Conservation (phyloP, 108 stramenopile genomes). For the Aurantiochytrium sp. region DNA sequence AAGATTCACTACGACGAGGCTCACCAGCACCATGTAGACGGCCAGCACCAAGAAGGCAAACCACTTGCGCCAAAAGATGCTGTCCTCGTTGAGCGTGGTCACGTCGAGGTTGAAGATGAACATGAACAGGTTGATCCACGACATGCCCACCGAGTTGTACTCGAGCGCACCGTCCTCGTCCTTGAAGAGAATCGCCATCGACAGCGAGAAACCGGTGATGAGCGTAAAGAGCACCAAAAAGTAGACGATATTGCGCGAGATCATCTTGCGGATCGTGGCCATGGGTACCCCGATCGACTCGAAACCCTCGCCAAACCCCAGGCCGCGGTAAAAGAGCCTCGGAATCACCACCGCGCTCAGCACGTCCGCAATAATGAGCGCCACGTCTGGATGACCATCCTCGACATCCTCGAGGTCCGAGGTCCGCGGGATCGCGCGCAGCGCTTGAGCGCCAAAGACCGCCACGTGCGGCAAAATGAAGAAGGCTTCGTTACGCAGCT, state of each 20-base stretch:
- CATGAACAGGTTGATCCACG: conserved; percentile 9
- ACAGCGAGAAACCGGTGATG: background rate
- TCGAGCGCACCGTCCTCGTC: background rate
- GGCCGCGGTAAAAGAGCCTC: background rate
- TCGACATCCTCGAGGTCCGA: too few species aligned
- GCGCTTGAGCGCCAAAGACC: background rate
- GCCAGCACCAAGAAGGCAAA: background rate
- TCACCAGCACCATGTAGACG: conserved; percentile 21
- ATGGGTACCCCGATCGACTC: conserved; percentile 3
- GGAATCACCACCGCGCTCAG: background rate
- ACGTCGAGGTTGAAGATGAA: conserved; percentile 21
- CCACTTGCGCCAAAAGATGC: background rate
- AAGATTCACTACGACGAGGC: background rate
- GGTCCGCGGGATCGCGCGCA: background rate
- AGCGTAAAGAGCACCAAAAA: conserved; percentile 8
- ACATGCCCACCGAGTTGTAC: conserved; percentile 3
- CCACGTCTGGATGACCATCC: background rate
- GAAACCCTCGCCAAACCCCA: conserved; percentile 16
- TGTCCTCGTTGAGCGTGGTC: background rate
- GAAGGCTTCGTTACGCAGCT: conserved; percentile 16
- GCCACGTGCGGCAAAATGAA: conserved; percentile 2
- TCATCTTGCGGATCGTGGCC: conserved; percentile 11
- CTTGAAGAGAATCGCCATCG: background rate
- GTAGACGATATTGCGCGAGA: background rate
- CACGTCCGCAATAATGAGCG: background rate